phyloP scores from a whole-genome alignment of 805 yeast genomes.

The Starmera quercuum region DNA sequence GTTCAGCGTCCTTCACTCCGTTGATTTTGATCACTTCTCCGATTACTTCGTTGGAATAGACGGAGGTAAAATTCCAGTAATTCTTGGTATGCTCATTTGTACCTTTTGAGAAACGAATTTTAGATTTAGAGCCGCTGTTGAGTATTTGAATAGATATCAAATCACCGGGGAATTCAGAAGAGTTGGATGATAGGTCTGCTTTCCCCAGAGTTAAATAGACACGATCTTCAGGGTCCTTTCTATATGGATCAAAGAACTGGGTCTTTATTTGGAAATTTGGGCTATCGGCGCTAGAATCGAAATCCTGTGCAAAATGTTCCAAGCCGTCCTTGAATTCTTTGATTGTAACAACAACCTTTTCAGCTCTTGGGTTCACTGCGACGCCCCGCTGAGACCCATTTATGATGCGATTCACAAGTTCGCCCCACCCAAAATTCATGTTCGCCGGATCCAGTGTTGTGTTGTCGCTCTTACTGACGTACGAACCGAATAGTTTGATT shows the following conservation, averaged over 20 bases:
- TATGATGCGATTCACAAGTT: conserved; percentile 68
- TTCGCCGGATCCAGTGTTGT: conserved; percentile 28
- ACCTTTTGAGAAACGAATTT: conserved; percentile 56
- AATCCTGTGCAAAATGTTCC: conserved; percentile 21
- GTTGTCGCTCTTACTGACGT: conserved; percentile 31
- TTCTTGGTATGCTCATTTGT: conserved; percentile 46
- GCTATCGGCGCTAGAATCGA: conserved; percentile 28
- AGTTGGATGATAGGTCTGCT: conserved; percentile 22
- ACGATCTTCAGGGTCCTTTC: conserved; percentile 45
- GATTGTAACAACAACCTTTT: conserved; percentile 56
- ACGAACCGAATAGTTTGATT: conserved; percentile 67
- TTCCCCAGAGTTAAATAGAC: conserved; percentile 54
- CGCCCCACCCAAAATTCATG: conserved; percentile 82
- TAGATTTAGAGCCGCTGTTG: conserved; percentile 42
- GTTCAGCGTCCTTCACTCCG: conserved; percentile 42
- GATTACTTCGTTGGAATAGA: conserved; percentile 59
- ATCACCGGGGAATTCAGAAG: conserved; percentile 23
- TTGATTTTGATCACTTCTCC: conserved; percentile 64
- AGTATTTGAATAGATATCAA: conserved; percentile 40
- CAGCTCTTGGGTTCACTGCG: conserved; percentile 78
- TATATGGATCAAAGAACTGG: conserved; percentile 56
- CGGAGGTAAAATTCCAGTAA: conserved; percentile 68
- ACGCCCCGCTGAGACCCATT: conserved; percentile 68
- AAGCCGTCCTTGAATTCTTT: conserved; percentile 59
- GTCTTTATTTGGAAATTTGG: conserved; percentile 63